Evolutionary conservation across 768 basidiomycete species (phyloP).

Genomic region (Termitomyces eurrhizus): DNA sequence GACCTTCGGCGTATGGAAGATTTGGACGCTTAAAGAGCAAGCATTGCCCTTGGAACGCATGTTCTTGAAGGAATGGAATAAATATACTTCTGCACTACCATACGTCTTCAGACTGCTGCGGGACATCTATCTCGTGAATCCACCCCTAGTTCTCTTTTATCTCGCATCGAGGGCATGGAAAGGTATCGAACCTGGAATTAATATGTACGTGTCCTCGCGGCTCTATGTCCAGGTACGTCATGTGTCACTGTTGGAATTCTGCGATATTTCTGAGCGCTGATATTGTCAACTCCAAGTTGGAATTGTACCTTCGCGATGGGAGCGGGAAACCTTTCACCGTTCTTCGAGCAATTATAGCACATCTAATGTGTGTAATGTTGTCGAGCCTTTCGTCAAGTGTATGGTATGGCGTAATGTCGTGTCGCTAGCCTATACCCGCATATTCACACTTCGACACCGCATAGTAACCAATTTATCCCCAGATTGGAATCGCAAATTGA

Average conservation of each 20-base stretch:
- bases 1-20: conserved; percentile 12
- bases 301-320: conserved; percentile 12
- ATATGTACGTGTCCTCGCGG: conserved; percentile 12
- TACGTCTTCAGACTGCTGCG: conserved; percentile 5
- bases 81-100: conserved; percentile 9
- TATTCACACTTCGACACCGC: not conserved
- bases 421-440: not conserved
- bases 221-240: conserved; percentile 9
- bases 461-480: conserved; percentile 6
- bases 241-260: not conserved
- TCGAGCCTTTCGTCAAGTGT: conserved; percentile 5
- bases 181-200: conserved; percentile 14
- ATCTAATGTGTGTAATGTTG: conserved; percentile 9
- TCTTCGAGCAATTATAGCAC: conserved; percentile 2
- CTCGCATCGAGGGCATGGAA: conserved; percentile 11
- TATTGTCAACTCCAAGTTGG: conserved; percentile 5
- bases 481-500: conserved; percentile 7
- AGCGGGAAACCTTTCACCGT: not conserved
- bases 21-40: conserved; percentile 11
- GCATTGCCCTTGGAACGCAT: conserved; percentile 2
- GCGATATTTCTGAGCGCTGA: not conserved
- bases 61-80: conserved; percentile 8
- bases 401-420: conserved; percentile 1
- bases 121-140: conserved; percentile 13
- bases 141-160: conserved; percentile 11